A percentile compares a stretch with the other conserved stretches of the same genome.
Evolutionary conservation across 495 filamentous ascomycete species (phyloP).

Genomic region (Hypoxylon rickii): DNA sequence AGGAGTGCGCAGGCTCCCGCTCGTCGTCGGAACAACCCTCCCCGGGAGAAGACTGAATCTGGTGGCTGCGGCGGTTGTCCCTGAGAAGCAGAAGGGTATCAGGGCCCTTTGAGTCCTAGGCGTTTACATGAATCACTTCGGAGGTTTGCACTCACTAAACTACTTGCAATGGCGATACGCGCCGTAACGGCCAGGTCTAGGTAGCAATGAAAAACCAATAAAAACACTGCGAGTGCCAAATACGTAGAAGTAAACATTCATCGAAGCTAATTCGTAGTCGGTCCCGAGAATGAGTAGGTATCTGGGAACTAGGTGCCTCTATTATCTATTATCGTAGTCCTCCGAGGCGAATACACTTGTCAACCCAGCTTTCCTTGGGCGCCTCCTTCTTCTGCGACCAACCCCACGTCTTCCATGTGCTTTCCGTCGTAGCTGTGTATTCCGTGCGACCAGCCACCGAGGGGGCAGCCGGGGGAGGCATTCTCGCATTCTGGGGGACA

Average conservation of each 20-base stretch:
- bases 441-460: slow-evolving; percentile 27
- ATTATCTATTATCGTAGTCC: slow-evolving; percentile 8
- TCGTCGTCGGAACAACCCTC: too few relatives aligned
- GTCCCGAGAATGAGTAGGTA: too few relatives aligned
- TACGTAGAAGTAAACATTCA: not conserved
- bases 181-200: too few relatives aligned
- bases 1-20: too few relatives aligned
- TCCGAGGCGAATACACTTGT: slow-evolving; percentile 25
- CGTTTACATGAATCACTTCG: too few relatives aligned
- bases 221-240: not conserved
- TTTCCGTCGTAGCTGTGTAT: slow-evolving; percentile 19
- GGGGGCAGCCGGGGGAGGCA: slow-evolving; percentile 25
- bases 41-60: too few relatives aligned
- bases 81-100: too few relatives aligned
- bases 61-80: too few relatives aligned
- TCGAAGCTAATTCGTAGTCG: not conserved
- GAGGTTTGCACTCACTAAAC: too few relatives aligned
- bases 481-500: slow-evolving; percentile 8
- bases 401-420: slow-evolving; percentile 34
- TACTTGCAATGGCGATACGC: too few relatives aligned
- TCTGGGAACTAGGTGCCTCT: not conserved
- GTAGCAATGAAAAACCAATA: not conserved
- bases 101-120: too few relatives aligned
- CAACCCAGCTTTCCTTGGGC: slow-evolving; percentile 22
- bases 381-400: slow-evolving; percentile 20